Evolutionary conservation across 495 filamentous ascomycete genomes (phyloP).

Genomic region (Tuber aestivum): DNA sequence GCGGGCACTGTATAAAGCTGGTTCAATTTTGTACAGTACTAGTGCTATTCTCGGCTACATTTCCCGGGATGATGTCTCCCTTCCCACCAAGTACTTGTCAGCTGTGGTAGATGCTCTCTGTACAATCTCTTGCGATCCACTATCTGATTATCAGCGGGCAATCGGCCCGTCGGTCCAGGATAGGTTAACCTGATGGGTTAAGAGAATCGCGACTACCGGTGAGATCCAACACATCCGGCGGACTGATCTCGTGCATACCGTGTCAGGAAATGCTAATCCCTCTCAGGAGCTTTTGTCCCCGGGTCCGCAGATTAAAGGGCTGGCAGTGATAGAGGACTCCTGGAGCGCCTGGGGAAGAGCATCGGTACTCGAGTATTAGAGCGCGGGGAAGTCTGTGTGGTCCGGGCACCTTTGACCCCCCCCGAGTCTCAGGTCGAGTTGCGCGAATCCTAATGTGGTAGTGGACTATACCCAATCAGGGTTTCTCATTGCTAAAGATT

Average conservation of each 20-base stretch:
- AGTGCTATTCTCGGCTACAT: not conserved
- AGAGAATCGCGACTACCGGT: not conserved
- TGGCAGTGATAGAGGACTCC: not conserved
- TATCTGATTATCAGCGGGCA: not conserved
- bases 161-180: not conserved
- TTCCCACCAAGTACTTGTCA: not conserved
- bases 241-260: not conserved
- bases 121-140: not conserved
- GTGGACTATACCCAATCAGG: not conserved
- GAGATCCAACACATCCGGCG: not conserved
- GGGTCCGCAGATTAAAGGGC: not conserved
- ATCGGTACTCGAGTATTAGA: not conserved
- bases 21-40: not conserved
- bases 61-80: not conserved
- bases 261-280: not conserved
- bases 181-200: not conserved
- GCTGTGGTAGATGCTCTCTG: not conserved
- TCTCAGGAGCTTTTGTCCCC: not conserved
- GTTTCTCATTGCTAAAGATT: not conserved
- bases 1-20: not conserved
- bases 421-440: not conserved
- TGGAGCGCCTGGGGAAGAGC: not conserved
- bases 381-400: not conserved
- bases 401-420: not conserved
- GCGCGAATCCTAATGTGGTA: not conserved